These are phyloP conservation scores for Backusella westeae DNA, from an alignment of 192 early-diverging fungal species.

Conservation along the genomic window DNA sequence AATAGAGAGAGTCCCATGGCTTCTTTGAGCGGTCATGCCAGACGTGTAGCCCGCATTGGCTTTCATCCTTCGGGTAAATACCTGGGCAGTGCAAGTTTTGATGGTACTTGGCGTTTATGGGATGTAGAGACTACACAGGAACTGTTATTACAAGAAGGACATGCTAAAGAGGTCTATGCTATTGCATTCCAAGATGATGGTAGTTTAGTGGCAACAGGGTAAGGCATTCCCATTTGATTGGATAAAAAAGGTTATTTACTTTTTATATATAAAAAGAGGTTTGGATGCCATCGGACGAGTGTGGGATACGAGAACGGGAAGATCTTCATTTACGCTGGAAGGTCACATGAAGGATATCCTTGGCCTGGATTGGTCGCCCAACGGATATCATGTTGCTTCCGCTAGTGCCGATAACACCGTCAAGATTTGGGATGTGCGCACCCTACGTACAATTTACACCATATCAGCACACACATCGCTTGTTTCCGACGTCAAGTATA, in stretches of 20 bases:
- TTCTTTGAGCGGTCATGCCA: slow-evolving; percentile 76
- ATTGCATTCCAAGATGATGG: slow-evolving; percentile 93
- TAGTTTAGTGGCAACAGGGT: slow-evolving; percentile 84
- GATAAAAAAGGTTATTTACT: slow-evolving; percentile 1
- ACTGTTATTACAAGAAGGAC: slow-evolving; percentile 90
- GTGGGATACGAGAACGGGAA: slow-evolving; percentile 94
- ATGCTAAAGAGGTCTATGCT: slow-evolving; percentile 90
- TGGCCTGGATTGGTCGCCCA: slow-evolving; percentile 87
- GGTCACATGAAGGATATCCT: slow-evolving; percentile 93
- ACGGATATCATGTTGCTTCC: slow-evolving; percentile 89
- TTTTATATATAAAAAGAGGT: slow-evolving; percentile 53
- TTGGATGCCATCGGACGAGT: slow-evolving; percentile 91
- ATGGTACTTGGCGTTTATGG: slow-evolving; percentile 97
- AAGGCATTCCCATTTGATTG: slow-evolving; percentile 9
- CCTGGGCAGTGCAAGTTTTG: slow-evolving; percentile 71
- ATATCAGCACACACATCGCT: slow-evolving; percentile 93
- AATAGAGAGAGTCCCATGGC: slow-evolving; percentile 66
- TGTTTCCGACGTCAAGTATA: slow-evolving; percentile 79
- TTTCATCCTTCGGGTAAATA: slow-evolving; percentile 90
- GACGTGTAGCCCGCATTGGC: slow-evolving; percentile 79
- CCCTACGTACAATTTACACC: slow-evolving; percentile 68
- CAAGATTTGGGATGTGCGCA: slow-evolving; percentile 91
- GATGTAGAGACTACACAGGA: slow-evolving; percentile 77
- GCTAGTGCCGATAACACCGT: slow-evolving; percentile 92
- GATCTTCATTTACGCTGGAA: slow-evolving; percentile 82